Evolutionary conservation across 2,329 filamentous ascomycete genomes (phyloP).

Genomic region (Claviceps pazoutovae): DNA sequence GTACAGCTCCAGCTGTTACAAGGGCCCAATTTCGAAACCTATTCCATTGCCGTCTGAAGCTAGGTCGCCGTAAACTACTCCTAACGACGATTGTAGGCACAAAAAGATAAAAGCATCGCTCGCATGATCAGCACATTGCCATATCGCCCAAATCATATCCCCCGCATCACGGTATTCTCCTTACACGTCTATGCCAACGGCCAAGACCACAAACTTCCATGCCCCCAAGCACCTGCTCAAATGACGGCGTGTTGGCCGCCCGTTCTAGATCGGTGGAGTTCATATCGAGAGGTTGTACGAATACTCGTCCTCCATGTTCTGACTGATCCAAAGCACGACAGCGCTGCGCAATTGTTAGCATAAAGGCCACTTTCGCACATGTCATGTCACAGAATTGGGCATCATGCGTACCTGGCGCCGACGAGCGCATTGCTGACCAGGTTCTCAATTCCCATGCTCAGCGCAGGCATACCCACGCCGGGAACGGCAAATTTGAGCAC

Average conservation of each 20-base stretch:
- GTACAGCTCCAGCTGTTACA: not conserved
- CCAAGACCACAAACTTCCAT: not conserved
- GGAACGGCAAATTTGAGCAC: slow-evolving; percentile 51
- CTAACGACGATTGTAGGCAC: not conserved
- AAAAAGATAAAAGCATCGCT: not conserved
- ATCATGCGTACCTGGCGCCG: slow-evolving; percentile 37
- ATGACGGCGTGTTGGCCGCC: too few relatives aligned
- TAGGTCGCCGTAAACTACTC: not conserved
- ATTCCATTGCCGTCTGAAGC: not conserved
- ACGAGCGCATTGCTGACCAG: slow-evolving; percentile 51
- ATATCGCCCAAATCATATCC: not conserved
- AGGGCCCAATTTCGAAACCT: not conserved
- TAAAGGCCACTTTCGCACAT: not conserved
- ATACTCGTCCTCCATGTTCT: slow-evolving; percentile 63
- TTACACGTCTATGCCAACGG: not conserved
- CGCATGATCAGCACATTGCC: not conserved
- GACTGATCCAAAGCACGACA: slow-evolving; percentile 53
- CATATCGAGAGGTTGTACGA: slow-evolving; percentile 49
- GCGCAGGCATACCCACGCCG: slow-evolving; percentile 42
- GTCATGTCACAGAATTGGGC: not conserved
- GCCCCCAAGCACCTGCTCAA: too few relatives aligned
- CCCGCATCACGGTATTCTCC: not conserved
- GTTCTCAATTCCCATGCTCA: slow-evolving; percentile 52
- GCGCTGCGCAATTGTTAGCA: slow-evolving; percentile 27
- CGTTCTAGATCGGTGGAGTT: not conserved